These are phyloP conservation scores for Groenewaldozyma tartarivorans DNA, from an alignment of 805 yeast genomes.

Conservation along the genomic window DNA sequence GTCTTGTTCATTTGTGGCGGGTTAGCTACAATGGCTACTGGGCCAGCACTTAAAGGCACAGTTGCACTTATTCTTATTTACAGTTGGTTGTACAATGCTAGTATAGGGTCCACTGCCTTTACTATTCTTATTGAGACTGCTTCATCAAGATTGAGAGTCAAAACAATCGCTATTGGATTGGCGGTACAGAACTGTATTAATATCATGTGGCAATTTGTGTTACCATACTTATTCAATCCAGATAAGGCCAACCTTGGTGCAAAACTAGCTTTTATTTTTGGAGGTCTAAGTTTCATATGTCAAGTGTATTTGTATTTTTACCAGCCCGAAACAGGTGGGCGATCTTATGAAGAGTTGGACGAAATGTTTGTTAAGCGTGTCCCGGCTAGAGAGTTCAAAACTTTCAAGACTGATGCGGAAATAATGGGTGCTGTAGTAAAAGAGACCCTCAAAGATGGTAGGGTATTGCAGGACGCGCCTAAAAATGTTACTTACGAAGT, in stretches of 20 bases:
- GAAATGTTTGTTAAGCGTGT: constrained; percentile 33
- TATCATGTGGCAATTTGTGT: constrained; percentile 30
- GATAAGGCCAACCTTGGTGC: constrained; percentile 36
- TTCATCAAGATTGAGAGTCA: constrained; percentile 29
- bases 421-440: constrained; percentile 6
- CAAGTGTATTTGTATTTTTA: constrained; percentile 29
- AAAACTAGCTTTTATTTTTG: constrained; percentile 36
- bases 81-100: constrained; percentile 29
- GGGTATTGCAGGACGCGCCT: too few species aligned
- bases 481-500: too few species aligned
- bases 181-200: constrained; percentile 25
- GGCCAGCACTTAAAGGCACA: constrained; percentile 14
- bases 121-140: constrained; percentile 32
- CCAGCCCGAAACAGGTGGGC: constrained; percentile 48
- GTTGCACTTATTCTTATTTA: constrained; percentile 25
- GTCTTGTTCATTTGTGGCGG: constrained; percentile 20
- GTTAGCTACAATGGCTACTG: constrained; percentile 19
- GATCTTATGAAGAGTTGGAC: constrained; percentile 53
- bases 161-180: constrained; percentile 20
- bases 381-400: constrained; percentile 20
- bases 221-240: constrained; percentile 41
- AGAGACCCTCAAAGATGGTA: too few species aligned
- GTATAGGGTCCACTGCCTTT: constrained; percentile 32
- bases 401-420: constrained; percentile 8
- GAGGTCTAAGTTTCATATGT: constrained; percentile 4